Evolutionary conservation across 371 early-diverging fungal genomes (phyloP), one percentile per base, ranked within the genome.

Genomic region (Mucor plumbeus): DNA sequence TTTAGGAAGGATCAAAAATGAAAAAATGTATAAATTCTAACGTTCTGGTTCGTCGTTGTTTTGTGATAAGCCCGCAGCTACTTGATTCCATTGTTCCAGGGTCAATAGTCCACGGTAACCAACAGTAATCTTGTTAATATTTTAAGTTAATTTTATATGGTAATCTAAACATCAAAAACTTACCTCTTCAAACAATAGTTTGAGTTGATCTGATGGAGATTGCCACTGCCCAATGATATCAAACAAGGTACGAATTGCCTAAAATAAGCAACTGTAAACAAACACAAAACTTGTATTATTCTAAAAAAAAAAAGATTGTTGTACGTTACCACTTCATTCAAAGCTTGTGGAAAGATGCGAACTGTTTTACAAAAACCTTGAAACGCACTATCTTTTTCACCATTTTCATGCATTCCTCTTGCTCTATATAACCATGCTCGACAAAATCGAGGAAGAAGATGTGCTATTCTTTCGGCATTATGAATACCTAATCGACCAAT

Each of bases 341-440:
- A 78, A 6, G 91, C 94, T 63, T 90, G 83, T 5, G 98, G 97
- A 73, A 94, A 95, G 31, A 81, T 67, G 61, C 89, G 82, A 47
- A 95, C 90, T 78, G 93, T 87, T 19, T 85, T 81, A 79, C 95
- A 95, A 68, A 98, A 73, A 5, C 98, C 98, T 67, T 82, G 88
- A 85, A 95, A 96, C 8, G 97, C 94, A 58, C 92, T 89, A 67
- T 94, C 93, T 78, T 96, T 98, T 76, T 98, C 98, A 15, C 88
- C 86, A 67, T 94, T 94, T 78, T 96, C 96, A 47, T 87, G 85
- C 61, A 95, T 84, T 10, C 74, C 60, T 14, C 81, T 60, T 40
- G 94, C 82, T 17, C 85, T 79, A 56, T 79, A 65, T 64, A 94
- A 88, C 94, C 94, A 95, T 17, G 83, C 77, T 59, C 81, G 81